Evolutionary conservation across 75 land plant species (phyloP).

Genomic region (Larix kaempferi): DNA sequence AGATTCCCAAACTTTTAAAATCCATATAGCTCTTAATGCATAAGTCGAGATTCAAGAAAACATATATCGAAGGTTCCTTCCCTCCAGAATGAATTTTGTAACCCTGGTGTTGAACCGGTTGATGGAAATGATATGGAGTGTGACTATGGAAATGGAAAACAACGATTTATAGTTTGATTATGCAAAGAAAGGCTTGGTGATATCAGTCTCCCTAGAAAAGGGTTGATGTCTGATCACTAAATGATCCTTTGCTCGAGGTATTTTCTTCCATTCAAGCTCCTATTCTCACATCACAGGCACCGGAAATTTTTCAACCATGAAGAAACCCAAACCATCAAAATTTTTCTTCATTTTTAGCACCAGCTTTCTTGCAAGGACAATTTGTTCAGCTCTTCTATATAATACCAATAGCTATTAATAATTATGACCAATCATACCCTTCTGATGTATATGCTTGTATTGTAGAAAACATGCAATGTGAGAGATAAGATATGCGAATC

Average conservation of each 20-base stretch:
- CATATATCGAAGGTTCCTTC: too few relatives aligned
- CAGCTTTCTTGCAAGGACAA: neutral
- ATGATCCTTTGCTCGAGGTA: conserved; percentile 18
- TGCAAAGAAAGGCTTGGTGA: conserved; percentile 15
- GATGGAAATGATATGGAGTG: neutral
- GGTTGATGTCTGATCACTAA: conserved; percentile 30
- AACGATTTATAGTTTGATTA: conserved; percentile 3
- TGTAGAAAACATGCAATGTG: too few relatives aligned
- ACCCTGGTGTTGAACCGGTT: too few relatives aligned
- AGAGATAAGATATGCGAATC: too few relatives aligned
- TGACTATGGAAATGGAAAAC: neutral
- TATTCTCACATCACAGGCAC: neutral
- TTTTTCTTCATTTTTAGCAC: neutral
- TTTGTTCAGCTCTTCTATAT: neutral
- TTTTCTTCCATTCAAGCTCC: neutral
- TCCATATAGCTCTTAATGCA: too few relatives aligned
- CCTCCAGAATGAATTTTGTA: too few relatives aligned
- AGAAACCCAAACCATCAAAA: neutral
- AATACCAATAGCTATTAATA: too few relatives aligned
- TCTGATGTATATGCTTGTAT: too few relatives aligned
- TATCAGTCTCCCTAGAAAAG: conserved; percentile 15
- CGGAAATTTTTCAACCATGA: neutral
- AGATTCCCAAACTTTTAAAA: too few relatives aligned
- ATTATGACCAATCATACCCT: too few relatives aligned
- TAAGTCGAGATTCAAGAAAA: too few relatives aligned